These are phyloP conservation scores for Phylloporus rhodoxanthus DNA, from an alignment of 768 basidiomycete genomes.

Conservation along the genomic window DNA sequence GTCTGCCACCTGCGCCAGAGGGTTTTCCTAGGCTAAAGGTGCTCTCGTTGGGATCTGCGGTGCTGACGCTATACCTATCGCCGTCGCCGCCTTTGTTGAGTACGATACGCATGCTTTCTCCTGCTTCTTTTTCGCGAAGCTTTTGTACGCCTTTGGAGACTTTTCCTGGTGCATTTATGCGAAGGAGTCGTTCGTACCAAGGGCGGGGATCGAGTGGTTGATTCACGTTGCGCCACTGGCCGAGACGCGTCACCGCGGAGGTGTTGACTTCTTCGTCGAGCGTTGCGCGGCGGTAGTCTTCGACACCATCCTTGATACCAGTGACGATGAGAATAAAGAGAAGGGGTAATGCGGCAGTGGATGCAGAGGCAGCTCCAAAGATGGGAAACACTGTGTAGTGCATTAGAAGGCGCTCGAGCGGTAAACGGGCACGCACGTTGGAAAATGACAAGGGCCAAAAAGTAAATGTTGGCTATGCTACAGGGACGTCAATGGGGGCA, in stretches of 20 bases:
- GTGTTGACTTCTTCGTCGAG: constrained; percentile 95
- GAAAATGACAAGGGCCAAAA: constrained; percentile 73
- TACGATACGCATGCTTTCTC: constrained; percentile 58
- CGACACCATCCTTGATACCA: constrained; percentile 91
- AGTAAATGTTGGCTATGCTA: constrained; percentile 90
- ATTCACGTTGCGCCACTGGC: constrained; percentile 88
- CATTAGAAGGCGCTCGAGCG: constrained; percentile 7
- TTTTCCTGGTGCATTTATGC: constrained; percentile 63
- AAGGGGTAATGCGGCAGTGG: constrained; percentile 79
- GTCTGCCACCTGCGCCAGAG: constrained; percentile 42
- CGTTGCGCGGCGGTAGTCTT: constrained; percentile 86
- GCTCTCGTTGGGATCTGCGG: constrained; percentile 39
- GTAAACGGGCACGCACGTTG: constrained; percentile 46
- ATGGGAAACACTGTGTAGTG: constrained; percentile 66
- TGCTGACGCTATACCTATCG: constrained; percentile 37
- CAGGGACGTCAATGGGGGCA: constrained; percentile 1
- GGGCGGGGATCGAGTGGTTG: constrained; percentile 69
- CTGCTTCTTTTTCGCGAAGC: constrained; percentile 75
- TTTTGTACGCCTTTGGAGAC: constrained; percentile 82
- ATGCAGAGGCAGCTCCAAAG: constrained; percentile 82
- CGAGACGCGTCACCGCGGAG: constrained; percentile 84
- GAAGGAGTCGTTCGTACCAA: constrained; percentile 70
- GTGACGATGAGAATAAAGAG: constrained; percentile 84
- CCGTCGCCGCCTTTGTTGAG: constrained; percentile 41
- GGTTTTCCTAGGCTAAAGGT: constrained; percentile 35